Base-by-base conservation (phyloP, 345 rosid genomes). In the Populus alba region DNA sequence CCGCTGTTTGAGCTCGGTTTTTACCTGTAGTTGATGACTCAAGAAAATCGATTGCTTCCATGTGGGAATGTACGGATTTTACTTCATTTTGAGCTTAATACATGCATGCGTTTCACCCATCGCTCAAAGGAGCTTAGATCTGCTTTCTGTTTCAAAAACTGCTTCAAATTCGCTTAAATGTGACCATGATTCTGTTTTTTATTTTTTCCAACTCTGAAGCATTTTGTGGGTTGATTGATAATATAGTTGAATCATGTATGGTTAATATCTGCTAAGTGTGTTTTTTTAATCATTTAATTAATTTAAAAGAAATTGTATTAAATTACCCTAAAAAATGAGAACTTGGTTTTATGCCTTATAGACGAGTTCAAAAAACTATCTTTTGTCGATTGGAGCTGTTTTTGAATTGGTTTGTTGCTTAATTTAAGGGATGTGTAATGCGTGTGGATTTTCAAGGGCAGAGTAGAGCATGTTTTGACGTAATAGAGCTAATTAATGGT, bases 31-130 rank as follows among this genome's bases (percentile, higher is more conserved):
- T 1, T 23, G 53, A 3, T 4, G 31, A 8, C 27, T 38, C 11
- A 18, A 69, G 59, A 43, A 25, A 37, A 25, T 18, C 18, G 51
- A 25, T 68, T 45, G 68, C 35, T 25, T 25, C 20, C 57, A 38
- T 45, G 43, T 10, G 25, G 20, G 43, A 77, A 72, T 75, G 82
- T 75, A 75, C 25, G 78, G 75, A 20, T 63, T 25, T 66, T 25
- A 12, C 23, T 71, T 68, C 61, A 57, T 10, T 67, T 74, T 74
- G 65, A 25, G 74, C 74, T 61, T 9, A 1, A 20, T n/a, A 39
- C 74, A 39, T 1, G 29, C 27, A 22, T 66, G 49, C 41, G 7
- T 68, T 41, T 47, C 20, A 15, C 5, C 53, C 63, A 41, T 47
- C 11, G 15, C 35, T 8, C 20, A 18, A 17, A 8, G 13, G 37